These are phyloP conservation scores for Penicillium alfredii DNA, from an alignment of 495 filamentous ascomycete species.

Conservation along the genomic window DNA sequence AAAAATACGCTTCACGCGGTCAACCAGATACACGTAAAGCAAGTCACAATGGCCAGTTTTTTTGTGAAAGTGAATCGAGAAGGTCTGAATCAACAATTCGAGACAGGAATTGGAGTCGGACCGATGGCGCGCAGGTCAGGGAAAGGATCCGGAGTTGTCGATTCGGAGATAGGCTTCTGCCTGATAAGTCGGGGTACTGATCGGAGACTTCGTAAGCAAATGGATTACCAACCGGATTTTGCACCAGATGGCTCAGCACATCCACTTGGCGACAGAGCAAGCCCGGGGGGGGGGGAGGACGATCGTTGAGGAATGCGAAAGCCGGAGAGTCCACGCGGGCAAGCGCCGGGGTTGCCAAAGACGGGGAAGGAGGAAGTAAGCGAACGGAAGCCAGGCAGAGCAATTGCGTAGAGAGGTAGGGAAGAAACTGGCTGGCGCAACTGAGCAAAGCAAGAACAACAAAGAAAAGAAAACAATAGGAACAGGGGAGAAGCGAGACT, in stretches of 20 bases:
- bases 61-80: neutral
- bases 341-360: constrained; percentile 5
- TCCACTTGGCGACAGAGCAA: constrained; percentile 8
- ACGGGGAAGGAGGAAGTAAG: constrained; percentile 13
- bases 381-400: constrained; percentile 8
- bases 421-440: constrained; percentile 3
- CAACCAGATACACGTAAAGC: constrained; percentile 1
- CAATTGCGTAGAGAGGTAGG: too few relatives aligned
- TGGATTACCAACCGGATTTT: constrained; percentile 1
- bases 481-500: constrained; percentile 10
- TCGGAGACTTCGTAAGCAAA: neutral
- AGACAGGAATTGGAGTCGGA: too few relatives aligned
- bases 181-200: neutral
- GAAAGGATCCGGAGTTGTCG: too few relatives aligned
- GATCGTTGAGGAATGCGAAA: constrained; percentile 6
- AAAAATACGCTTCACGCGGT: constrained; percentile 3
- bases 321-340: neutral
- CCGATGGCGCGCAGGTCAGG: too few relatives aligned
- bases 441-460: constrained; percentile 8
- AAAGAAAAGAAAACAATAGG: constrained; percentile 8
- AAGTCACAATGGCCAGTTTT: too few relatives aligned
- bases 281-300: too few relatives aligned
- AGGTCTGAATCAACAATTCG: too few relatives aligned
- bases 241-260: constrained; percentile 2
- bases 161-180: too few relatives aligned